These are phyloP conservation scores for Eutypella sp. DNA, from an alignment of 2,329 filamentous ascomycete genomes.

Conservation along the genomic window DNA sequence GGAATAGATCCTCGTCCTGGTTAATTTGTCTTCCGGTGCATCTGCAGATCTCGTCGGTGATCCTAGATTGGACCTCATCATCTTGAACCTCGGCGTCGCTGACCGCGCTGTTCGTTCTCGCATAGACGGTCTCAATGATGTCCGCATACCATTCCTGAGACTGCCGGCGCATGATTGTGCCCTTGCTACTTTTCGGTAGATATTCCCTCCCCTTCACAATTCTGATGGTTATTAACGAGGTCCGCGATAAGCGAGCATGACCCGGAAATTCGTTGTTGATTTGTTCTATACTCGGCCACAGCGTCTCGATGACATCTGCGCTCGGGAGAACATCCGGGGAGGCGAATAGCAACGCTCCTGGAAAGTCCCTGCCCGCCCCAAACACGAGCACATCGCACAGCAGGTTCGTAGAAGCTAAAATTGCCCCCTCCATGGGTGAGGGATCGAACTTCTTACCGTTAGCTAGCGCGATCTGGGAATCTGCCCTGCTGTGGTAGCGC, in stretches of 20 bases:
- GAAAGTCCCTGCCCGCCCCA: slow-evolving; percentile 50
- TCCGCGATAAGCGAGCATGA: slow-evolving; percentile 44
- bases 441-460: slow-evolving; percentile 69
- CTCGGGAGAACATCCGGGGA: slow-evolving; percentile 23
- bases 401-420: slow-evolving; percentile 37
- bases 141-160: slow-evolving; percentile 45
- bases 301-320: slow-evolving; percentile 32
- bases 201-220: slow-evolving; percentile 18
- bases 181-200: slow-evolving; percentile 59
- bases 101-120: slow-evolving; percentile 4
- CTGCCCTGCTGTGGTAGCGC: slow-evolving; percentile 57
- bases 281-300: slow-evolving; percentile 40
- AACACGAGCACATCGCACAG: slow-evolving; percentile 56
- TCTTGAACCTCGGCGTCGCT: slow-evolving; percentile 18
- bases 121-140: slow-evolving; percentile 43
- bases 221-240: slow-evolving; percentile 46
- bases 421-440: slow-evolving; percentile 51
- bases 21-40: slow-evolving; percentile 24
- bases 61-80: slow-evolving; percentile 28
- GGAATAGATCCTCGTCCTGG: slow-evolving; percentile 47
- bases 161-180: slow-evolving; percentile 47
- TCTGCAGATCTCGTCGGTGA: slow-evolving; percentile 29
- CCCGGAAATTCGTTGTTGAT: slow-evolving; percentile 44
- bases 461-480: slow-evolving; percentile 56
- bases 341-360: slow-evolving; percentile 52